Conservation (phyloP, 1,284 basidiomycete species). For the Apiotrichum gamsii region DNA sequence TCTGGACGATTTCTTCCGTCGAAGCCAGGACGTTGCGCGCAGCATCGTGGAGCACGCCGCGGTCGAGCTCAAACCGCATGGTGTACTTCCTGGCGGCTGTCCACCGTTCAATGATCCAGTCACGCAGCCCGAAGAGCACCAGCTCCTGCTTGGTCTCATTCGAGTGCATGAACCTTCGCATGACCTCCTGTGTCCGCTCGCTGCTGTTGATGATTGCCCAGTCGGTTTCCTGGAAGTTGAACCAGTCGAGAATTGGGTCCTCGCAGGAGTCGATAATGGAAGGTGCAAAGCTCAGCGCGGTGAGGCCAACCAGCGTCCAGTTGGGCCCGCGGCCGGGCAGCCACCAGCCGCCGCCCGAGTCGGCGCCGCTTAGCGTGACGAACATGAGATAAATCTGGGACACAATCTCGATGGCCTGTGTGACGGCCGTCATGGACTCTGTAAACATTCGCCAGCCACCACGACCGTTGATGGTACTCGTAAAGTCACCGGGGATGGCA, state of each 20-base stretch:
- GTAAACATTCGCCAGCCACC: too few species aligned
- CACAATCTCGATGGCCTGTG: too few species aligned
- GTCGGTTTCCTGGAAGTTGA: neutral
- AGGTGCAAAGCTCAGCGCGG: neutral
- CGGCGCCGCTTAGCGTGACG: neutral
- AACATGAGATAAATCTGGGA: too few species aligned
- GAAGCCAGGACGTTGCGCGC: neutral
- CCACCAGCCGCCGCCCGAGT: neutral
- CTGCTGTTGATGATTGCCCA: too few species aligned
- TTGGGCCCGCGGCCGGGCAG: too few species aligned
- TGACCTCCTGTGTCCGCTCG: slow-evolving; percentile 35
- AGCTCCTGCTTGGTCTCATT: slow-evolving; percentile 51
- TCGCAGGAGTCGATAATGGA: neutral
- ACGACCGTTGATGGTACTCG: too few species aligned
- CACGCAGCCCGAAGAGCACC: neutral
- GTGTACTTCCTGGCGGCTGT: neutral
- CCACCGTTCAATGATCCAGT: neutral
- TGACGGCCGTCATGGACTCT: too few species aligned
- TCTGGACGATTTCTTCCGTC: neutral
- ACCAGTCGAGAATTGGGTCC: neutral
- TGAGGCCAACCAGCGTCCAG: slow-evolving; percentile 1
- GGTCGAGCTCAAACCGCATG: neutral
- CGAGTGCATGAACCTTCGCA: slow-evolving; percentile 60
- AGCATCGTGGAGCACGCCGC: too few species aligned
- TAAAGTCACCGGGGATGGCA: too few species aligned